A percentile compares a stretch with the other conserved stretches of the same genome.
Evolutionary conservation across 176 grass and related monocot genomes (phyloP).

Genomic region (Cymbopogon citratus): DNA sequence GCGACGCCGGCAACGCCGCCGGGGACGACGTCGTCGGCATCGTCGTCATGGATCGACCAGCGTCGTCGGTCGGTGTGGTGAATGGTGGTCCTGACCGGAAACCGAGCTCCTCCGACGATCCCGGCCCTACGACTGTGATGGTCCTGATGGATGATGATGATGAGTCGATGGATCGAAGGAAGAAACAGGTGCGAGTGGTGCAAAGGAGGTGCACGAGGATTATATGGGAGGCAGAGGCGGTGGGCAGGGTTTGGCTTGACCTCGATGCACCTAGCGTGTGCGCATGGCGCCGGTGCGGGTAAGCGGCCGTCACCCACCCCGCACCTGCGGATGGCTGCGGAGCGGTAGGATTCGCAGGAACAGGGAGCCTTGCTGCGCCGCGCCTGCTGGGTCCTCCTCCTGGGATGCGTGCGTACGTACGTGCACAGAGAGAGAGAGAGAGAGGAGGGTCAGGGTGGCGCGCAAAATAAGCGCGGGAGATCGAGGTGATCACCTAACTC

Average conservation of each 20-base stretch:
- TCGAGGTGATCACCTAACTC: slow-evolving; percentile 26
- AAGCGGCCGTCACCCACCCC: slow-evolving; percentile 36
- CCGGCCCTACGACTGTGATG: neutral
- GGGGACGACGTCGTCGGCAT: neutral
- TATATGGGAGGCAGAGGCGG: neutral
- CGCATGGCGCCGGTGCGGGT: slow-evolving; percentile 15
- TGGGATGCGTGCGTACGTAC: neutral
- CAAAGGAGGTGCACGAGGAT: neutral
- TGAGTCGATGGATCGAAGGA: neutral
- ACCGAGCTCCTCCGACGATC: neutral
- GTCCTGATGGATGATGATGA: neutral
- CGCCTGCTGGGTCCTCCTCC: neutral
- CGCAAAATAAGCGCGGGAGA: neutral
- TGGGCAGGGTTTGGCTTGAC: slow-evolving; percentile 48
- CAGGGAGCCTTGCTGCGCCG: neutral
- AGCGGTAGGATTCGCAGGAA: neutral
- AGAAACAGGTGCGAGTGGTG: neutral
- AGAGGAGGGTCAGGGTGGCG: no score
- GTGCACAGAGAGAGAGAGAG: neutral
- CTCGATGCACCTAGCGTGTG: neutral
- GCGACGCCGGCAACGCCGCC: neutral
- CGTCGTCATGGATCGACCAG: neutral
- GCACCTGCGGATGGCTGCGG: neutral
- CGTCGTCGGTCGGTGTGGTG: neutral
- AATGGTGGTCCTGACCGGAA: neutral